Evolutionary conservation across 2,329 filamentous ascomycete genomes (phyloP).

Genomic region (Colletotrichum brevisporum): DNA sequence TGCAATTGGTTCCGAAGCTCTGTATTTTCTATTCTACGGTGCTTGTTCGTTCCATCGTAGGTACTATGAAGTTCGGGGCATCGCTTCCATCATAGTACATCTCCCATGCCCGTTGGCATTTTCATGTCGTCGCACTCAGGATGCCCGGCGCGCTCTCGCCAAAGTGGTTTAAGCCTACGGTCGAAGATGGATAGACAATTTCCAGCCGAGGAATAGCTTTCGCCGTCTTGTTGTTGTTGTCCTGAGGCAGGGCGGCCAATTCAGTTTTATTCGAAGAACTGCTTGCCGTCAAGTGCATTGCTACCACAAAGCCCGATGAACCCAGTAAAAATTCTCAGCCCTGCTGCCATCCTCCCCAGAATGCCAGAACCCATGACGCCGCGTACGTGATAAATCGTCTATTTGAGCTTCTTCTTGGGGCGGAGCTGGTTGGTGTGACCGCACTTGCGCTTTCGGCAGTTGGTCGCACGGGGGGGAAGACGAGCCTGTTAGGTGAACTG

Average conservation of each 20-base stretch:
- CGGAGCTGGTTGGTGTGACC: constrained; percentile 99
- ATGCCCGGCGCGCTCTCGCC: constrained; percentile 36
- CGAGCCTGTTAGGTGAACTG: constrained; percentile 67
- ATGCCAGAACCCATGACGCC: constrained; percentile 57
- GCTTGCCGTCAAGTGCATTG: constrained; percentile 46
- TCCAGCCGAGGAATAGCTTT: background rate
- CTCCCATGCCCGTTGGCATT: constrained; percentile 34
- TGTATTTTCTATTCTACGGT: constrained; percentile 41
- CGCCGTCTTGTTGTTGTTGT: background rate
- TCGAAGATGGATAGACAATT: constrained; percentile 8
- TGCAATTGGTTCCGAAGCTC: constrained; percentile 32
- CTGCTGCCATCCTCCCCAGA: constrained; percentile 44
- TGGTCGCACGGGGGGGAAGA: constrained; percentile 97
- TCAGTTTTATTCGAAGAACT: constrained; percentile 42
- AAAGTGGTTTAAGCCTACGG: constrained; percentile 24
- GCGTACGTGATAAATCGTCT: constrained; percentile 59
- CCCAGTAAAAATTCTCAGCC: constrained; percentile 47
- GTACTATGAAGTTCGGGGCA: constrained; percentile 24
- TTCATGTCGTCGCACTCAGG: constrained; percentile 39
- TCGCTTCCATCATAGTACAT: constrained; percentile 41
- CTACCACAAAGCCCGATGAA: constrained; percentile 58
- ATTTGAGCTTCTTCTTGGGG: constrained; percentile 99
- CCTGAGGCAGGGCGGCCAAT: constrained; percentile 39
- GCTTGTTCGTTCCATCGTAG: constrained; percentile 37
- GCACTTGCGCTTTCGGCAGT: constrained; percentile 99